Conservation (phyloP, 2,329 filamentous ascomycete genomes). For the Colletotrichum incanum region DNA sequence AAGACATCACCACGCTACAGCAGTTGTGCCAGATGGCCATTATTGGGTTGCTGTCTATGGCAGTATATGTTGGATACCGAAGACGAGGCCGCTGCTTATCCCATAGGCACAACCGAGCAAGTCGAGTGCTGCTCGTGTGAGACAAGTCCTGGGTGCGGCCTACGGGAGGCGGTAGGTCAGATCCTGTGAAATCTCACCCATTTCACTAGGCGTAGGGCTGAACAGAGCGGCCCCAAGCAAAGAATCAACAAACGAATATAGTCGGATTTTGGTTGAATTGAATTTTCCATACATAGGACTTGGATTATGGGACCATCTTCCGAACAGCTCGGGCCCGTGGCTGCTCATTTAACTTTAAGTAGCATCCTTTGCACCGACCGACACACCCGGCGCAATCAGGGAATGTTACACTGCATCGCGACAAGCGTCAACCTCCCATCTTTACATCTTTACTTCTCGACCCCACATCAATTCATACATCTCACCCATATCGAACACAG, state of each 20-base stretch:
- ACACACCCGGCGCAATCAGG: background rate
- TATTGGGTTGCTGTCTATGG: no score
- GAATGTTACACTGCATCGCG: no score
- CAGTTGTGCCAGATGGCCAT: background rate
- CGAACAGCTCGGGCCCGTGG: no score
- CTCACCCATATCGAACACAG: background rate
- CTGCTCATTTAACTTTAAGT: constrained; percentile 20
- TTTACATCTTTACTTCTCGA: background rate
- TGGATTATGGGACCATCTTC: no score
- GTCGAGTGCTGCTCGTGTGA: background rate
- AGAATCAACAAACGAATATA: rapidly evolving
- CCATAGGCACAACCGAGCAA: background rate
- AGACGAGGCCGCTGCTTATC: background rate
- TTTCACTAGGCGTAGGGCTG: background rate
- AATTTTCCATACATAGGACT: background rate
- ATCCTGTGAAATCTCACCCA: background rate
- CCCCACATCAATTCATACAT: background rate
- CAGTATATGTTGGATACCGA: background rate
- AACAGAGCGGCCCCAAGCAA: background rate
- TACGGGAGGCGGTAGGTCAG: background rate
- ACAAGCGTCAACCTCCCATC: background rate
- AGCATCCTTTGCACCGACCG: background rate
- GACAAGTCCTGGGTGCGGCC: background rate
- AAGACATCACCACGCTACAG: background rate
- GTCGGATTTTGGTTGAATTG: background rate